Percentiles rank a stretch among this genome's conserved stretches.
These are phyloP conservation scores for Hypoxylon perforatum DNA, from an alignment of 495 filamentous ascomycete genomes.

Conservation along the genomic window DNA sequence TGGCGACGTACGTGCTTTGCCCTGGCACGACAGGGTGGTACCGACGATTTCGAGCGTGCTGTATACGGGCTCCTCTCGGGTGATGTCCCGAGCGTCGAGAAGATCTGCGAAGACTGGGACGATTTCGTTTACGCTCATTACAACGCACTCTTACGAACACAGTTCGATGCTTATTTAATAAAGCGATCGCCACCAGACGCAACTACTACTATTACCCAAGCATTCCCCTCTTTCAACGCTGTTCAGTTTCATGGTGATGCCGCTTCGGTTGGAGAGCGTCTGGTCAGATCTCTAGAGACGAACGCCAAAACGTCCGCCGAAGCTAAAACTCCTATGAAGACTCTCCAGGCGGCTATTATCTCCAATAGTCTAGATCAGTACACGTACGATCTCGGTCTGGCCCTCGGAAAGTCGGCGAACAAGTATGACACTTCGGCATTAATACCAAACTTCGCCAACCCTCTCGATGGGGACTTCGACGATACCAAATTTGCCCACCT, in stretches of 20 bases:
- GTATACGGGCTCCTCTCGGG: conserved; percentile 91
- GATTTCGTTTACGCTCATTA: conserved; percentile 92
- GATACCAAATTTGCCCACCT: conserved; percentile 58
- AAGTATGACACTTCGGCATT: conserved; percentile 58
- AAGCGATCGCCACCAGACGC: conserved; percentile 56
- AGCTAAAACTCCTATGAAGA: conserved; percentile 67
- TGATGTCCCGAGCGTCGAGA: conserved; percentile 78
- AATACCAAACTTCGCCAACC: conserved; percentile 50
- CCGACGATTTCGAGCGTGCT: conserved; percentile 82
- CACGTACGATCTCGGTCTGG: conserved; percentile 67
- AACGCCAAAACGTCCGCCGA: conserved; percentile 59
- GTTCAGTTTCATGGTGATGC: conserved; percentile 65
- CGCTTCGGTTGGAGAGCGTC: conserved; percentile 56
- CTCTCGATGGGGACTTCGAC: conserved; percentile 46
- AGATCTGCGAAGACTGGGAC: conserved; percentile 83
- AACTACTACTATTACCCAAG: conserved; percentile 49
- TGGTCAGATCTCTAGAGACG: conserved; percentile 62
- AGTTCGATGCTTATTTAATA: conserved; percentile 72
- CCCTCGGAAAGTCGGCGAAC: conserved; percentile 65
- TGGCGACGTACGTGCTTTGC: conserved; percentile 88
- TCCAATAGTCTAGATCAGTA: conserved; percentile 66
- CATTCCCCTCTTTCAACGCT: conserved; percentile 65
- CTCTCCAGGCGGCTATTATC: conserved; percentile 74
- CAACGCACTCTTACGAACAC: conserved; percentile 78
- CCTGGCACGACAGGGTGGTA: conserved; percentile 72